Evolutionary conservation across 176 grass and related monocot species (phyloP).

Genomic region (Ananas comosus): DNA sequence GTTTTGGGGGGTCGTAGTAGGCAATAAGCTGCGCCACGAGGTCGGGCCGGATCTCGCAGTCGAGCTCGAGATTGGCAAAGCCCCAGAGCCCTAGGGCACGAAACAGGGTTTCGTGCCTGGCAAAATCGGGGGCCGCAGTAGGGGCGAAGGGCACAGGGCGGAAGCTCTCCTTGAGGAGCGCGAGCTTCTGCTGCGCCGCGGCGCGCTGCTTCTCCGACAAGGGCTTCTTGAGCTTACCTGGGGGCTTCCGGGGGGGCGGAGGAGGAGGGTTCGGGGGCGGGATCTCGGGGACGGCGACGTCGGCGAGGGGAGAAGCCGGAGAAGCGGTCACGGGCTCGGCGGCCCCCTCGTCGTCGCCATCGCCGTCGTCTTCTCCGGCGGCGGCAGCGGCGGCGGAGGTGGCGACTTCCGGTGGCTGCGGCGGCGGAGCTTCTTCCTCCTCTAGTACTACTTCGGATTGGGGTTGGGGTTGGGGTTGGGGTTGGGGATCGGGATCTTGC

Average conservation of each 20-base stretch:
- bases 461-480: neutral
- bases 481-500: neutral
- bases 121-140: neutral
- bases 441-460: neutral
- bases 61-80: constrained; percentile 45
- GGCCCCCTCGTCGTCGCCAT: neutral
- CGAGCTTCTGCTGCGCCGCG: constrained; percentile 37
- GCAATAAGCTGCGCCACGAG: constrained; percentile 49
- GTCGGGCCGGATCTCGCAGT: constrained; percentile 35
- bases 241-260: constrained; percentile 1
- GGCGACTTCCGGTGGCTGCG: neutral
- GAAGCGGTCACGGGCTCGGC: neutral
- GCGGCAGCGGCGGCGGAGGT: neutral
- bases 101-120: constrained; percentile 48
- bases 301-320: neutral
- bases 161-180: constrained; percentile 29
- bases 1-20: constrained; percentile 43
- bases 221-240: constrained; percentile 38
- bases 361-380: neutral
- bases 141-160: constrained; percentile 17
- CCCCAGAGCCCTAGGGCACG: constrained; percentile 49
- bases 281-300: neutral
- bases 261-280: neutral
- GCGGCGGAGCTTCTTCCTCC: neutral
- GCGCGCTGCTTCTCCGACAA: constrained; percentile 40